Base-by-base conservation (phyloP, 371 early-diverging fungal species). In the Funneliformis caledonium region DNA sequence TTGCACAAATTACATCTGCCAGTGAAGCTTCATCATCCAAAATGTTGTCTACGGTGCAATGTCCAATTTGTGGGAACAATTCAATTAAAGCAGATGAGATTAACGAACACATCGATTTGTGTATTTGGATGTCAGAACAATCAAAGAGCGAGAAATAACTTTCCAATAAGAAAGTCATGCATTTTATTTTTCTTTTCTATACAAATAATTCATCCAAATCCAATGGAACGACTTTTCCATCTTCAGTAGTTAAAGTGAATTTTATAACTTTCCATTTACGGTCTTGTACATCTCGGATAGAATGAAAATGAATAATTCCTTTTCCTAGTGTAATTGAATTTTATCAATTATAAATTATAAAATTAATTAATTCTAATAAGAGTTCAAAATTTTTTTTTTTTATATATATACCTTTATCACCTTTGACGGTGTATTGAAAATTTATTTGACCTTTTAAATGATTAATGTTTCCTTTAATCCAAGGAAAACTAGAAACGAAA, bases 381-480 rank as follows among this genome's bases (percentile, higher is more conserved):
- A 37, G 6, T 47, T 9, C 11, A 47, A 7, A 9, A 0, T 9
- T 47, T 47, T 47, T 47, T 26, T 26, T 26, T 26, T 26, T 26
- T 26, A 26, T 26, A 26, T 10, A 31, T 26, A 78, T 86, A 90
- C 91, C 89, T 82, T 86, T 87, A 19, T 83, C 81, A 4, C 93
- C 91, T 16, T 86, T 85, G 48, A 92, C 87, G 42, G 88, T 86
- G 81, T 88, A 92, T 47, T 85, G 84, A 80, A 92, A 88, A 80
- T 91, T 85, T 11, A 92, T 89, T 42, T 88, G 84, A 11, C 93
- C 93, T 83, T 93, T 91, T 82, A 93, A 84, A 82, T 92, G 91
- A 43, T 92, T 92, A 14, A 93, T 91, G 1, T 88, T 87, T 4
- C 93, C 93, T 31, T 84, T 85, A 82, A 93, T 91, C 93, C 93